phyloP scores from a whole-genome alignment of 2,329 filamentous ascomycete genomes.

The Penicillium sp. region DNA sequence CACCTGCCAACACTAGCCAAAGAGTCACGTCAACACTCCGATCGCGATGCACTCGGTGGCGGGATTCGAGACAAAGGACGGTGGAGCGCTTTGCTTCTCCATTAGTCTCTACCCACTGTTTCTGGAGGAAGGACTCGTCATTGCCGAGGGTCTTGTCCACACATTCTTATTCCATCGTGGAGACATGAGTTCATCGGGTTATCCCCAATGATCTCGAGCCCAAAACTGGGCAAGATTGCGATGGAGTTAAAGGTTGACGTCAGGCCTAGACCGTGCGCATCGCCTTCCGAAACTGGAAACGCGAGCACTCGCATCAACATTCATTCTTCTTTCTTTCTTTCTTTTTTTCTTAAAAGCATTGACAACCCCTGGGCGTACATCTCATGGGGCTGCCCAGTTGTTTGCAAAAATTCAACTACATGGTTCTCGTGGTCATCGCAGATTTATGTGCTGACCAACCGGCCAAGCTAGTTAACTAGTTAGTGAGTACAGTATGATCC shows the following conservation, averaged over 20 bases:
- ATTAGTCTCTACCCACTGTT: conserved; percentile 6
- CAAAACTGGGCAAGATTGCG: conserved; percentile 11
- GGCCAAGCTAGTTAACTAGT: no score
- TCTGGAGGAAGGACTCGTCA: conserved; percentile 7
- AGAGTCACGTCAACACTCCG: conserved; percentile 16
- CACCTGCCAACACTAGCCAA: conserved; percentile 11
- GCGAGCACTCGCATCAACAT: no score
- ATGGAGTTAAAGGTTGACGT: conserved; percentile 17
- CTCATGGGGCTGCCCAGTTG: no score
- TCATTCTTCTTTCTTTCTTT: no score
- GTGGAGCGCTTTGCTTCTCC: conserved; percentile 14
- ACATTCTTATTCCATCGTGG: conserved; percentile 15
- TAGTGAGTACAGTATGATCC: no score
- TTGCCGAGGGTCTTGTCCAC: conserved; percentile 5
- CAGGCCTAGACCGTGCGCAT: conserved; percentile 2
- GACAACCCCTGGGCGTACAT: no score
- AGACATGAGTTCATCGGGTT: conserved; percentile 13
- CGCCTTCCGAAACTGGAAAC: background rate
- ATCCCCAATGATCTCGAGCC: background rate
- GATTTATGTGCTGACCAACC: no score
- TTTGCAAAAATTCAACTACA: no score
- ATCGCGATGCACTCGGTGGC: conserved; percentile 13
- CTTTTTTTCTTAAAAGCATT: no score
- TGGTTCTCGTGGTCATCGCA: no score
- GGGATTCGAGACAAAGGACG: conserved; percentile 10